A percentile compares a stretch with the other conserved stretches of the same genome.
Evolutionary conservation across 192 early-diverging fungal genomes (phyloP).

Genomic region (Mortierella antarctica): DNA sequence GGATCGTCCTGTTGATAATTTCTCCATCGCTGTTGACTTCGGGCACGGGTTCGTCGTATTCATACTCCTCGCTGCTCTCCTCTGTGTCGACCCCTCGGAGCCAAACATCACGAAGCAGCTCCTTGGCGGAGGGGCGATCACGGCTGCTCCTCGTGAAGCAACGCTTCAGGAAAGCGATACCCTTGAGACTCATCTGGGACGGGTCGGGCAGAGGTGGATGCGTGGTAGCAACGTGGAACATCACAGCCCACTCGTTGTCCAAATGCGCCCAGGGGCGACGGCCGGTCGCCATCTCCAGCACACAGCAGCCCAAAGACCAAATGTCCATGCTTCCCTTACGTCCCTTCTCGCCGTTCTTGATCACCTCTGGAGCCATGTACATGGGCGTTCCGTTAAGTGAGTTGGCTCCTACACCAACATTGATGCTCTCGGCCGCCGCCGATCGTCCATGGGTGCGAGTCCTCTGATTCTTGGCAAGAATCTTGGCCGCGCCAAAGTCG

Average conservation of each 20-base stretch:
- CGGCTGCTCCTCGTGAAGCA: conserved; percentile 82
- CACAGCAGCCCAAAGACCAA: conserved; percentile 91
- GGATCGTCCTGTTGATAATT: neutral
- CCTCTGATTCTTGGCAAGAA: conserved; percentile 79
- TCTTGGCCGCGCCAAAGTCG: conserved; percentile 93
- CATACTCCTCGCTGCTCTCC: conserved; percentile 17
- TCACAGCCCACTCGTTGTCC: conserved; percentile 95
- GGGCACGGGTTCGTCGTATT: neutral
- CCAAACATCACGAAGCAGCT: conserved; percentile 82
- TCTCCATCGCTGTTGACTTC: conserved; percentile 23
- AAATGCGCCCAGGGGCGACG: conserved; percentile 86
- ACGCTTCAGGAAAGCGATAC: conserved; percentile 79
- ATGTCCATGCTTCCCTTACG: conserved; percentile 90
- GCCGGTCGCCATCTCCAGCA: conserved; percentile 94
- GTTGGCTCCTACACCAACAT: conserved; percentile 66
- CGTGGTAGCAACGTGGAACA: conserved; percentile 87
- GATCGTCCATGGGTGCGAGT: conserved; percentile 61
- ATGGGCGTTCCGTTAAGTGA: conserved; percentile 70
- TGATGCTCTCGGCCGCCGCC: conserved; percentile 33
- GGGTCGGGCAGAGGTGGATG: conserved; percentile 83
- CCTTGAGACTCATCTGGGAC: conserved; percentile 69
- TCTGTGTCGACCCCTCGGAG: conserved; percentile 58
- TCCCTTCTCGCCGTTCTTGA: conserved; percentile 79
- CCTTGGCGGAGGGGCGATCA: conserved; percentile 77
- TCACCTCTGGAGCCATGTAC: conserved; percentile 85